Conservation (phyloP, 1,284 basidiomycete genomes). For the Ustilago crameri region DNA sequence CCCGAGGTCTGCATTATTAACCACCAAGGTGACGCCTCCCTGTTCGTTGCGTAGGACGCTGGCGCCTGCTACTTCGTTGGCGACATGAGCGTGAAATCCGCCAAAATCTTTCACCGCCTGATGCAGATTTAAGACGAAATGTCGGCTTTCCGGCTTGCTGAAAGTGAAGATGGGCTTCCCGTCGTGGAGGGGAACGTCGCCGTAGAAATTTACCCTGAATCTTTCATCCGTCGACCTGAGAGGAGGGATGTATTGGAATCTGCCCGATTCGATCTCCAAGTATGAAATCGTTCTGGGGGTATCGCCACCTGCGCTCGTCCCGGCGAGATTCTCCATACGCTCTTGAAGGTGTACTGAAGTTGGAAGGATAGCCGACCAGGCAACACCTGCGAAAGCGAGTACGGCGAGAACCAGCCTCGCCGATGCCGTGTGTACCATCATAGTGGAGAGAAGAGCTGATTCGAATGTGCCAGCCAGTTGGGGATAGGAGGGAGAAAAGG, state of each 20-base stretch:
- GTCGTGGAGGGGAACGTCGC: too few relatives aligned
- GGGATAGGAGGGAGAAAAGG: too few relatives aligned
- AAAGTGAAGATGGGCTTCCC: neutral
- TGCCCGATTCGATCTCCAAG: neutral
- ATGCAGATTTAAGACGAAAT: neutral
- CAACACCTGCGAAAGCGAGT: neutral
- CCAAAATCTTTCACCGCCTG: slow-evolving; percentile 5
- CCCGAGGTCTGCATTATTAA: neutral
- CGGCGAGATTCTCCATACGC: too few relatives aligned
- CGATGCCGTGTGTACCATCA: neutral
- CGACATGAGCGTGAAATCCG: slow-evolving; percentile 8
- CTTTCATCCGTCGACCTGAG: too few relatives aligned
- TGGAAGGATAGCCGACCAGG: neutral
- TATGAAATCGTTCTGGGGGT: too few relatives aligned
- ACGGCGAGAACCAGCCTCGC: neutral
- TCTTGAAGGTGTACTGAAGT: too few relatives aligned
- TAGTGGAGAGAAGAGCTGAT: too few relatives aligned
- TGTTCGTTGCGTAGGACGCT: neutral
- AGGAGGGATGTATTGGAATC: neutral
- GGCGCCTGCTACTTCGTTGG: neutral
- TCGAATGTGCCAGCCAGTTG: too few relatives aligned
- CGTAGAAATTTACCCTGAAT: too few relatives aligned
- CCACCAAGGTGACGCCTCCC: too few relatives aligned
- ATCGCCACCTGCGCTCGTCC: too few relatives aligned
- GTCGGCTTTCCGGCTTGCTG: neutral